These are phyloP conservation scores for Glomus cerebriforme DNA, from an alignment of 192 early-diverging fungal species.

Conservation along the genomic window DNA sequence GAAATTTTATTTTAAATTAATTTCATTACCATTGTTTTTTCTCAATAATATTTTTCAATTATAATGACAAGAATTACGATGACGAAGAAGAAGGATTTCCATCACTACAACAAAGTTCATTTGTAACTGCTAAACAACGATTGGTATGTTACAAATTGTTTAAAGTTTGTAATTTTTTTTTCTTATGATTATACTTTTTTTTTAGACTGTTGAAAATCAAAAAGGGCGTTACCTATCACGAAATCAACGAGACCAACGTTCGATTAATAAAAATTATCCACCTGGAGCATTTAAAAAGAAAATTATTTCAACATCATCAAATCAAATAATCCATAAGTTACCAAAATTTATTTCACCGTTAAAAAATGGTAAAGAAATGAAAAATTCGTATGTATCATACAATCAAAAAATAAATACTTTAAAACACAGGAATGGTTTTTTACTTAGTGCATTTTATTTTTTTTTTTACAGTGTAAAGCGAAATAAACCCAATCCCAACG, in stretches of 20 bases:
- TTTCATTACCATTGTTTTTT: neutral
- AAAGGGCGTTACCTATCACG: neutral
- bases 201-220: neutral
- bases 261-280: neutral
- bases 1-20: neutral
- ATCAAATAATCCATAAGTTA: neutral
- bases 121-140: constrained; percentile 18
- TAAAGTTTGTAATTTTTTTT: neutral
- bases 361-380: neutral
- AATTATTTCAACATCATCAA: neutral
- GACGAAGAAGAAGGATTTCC: neutral
- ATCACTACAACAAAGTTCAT: neutral
- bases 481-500: constrained; percentile 8
- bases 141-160: neutral
- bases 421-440: neutral
- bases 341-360: constrained; percentile 4
- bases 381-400: neutral
- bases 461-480: neutral
- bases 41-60: neutral
- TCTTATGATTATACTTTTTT: neutral
- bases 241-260: neutral
- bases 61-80: neutral
- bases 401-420: neutral
- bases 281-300: neutral
- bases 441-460: neutral